Conservation (phyloP, 176 grass and related monocot genomes). For the Carex parvula region DNA sequence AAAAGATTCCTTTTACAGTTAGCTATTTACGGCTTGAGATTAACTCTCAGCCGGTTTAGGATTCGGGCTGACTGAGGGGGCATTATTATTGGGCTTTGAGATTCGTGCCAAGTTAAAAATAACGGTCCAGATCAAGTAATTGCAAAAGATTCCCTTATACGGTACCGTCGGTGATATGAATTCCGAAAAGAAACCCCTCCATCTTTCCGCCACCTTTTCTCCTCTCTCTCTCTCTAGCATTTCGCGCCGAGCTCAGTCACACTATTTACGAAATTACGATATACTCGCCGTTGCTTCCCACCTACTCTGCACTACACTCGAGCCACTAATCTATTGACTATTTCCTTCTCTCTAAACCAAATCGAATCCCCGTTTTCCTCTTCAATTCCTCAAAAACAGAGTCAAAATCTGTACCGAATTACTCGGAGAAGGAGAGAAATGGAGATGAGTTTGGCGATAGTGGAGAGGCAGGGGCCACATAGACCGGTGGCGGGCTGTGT, state of each 20-base stretch:
- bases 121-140: too few relatives aligned
- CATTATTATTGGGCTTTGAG: too few relatives aligned
- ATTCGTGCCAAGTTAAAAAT: too few relatives aligned
- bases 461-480: conserved; percentile 51
- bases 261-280: background rate
- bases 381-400: background rate
- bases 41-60: too few relatives aligned
- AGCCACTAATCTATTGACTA: background rate
- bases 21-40: too few relatives aligned
- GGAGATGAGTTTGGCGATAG: conserved; percentile 82
- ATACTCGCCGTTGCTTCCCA: conserved; percentile 49
- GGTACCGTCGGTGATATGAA: too few relatives aligned
- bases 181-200: conserved; percentile 26
- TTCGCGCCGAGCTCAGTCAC: conserved; percentile 34
- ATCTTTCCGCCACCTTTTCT: conserved; percentile 18
- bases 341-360: conserved; percentile 20
- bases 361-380: background rate
- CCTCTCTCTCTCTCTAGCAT: conserved; percentile 27
- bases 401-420: too few relatives aligned
- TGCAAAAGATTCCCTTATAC: too few relatives aligned
- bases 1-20: too few relatives aligned
- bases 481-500: conserved; percentile 41
- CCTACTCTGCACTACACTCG: conserved; percentile 28
- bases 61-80: too few relatives aligned
- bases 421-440: background rate